Percentiles rank a stretch among this genome's conserved stretches.
Evolutionary conservation across 371 early-diverging fungal species (phyloP).

Genomic region (Mortierella sp.): DNA sequence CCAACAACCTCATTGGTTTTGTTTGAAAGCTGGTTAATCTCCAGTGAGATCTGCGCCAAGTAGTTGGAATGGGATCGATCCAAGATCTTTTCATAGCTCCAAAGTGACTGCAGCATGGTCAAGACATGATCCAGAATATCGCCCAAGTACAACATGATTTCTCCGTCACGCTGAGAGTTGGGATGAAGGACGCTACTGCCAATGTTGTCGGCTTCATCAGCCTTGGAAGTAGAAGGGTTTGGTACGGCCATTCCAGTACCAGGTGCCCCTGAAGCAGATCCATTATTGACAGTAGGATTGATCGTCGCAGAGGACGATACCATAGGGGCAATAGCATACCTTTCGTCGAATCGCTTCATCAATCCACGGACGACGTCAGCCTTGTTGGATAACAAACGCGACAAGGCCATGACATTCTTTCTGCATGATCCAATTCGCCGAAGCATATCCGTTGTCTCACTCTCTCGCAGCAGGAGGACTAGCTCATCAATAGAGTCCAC

Average conservation of each 20-base stretch:
- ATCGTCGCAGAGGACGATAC: conserved; percentile 28
- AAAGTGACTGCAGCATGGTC: conserved; percentile 90
- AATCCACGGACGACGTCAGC: conserved; percentile 85
- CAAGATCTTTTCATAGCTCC: conserved; percentile 92
- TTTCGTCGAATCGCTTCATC: conserved; percentile 77
- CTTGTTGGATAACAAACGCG: conserved; percentile 79
- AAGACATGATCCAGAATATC: conserved; percentile 95
- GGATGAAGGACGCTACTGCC: conserved; percentile 6
- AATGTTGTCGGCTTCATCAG: conserved; percentile 3
- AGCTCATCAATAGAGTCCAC: conserved; percentile 92
- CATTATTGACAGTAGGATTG: background rate
- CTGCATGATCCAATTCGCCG: conserved; percentile 85
- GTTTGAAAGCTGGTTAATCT: conserved; percentile 95
- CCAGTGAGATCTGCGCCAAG: conserved; percentile 95
- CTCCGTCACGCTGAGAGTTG: conserved; percentile 47
- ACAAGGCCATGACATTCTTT: conserved; percentile 79
- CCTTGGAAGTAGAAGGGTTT: background rate
- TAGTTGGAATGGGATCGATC: conserved; percentile 94
- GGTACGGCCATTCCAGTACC: background rate
- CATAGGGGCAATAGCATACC: conserved; percentile 22
- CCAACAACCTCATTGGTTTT: conserved; percentile 89
- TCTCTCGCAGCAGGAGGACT: conserved; percentile 84
- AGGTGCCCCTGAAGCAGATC: conserved; percentile 3
- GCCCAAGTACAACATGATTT: conserved; percentile 86
- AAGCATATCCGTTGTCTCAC: conserved; percentile 89